These are phyloP conservation scores for Boletus coccyginus DNA, from an alignment of 768 basidiomycete genomes.

Conservation along the genomic window DNA sequence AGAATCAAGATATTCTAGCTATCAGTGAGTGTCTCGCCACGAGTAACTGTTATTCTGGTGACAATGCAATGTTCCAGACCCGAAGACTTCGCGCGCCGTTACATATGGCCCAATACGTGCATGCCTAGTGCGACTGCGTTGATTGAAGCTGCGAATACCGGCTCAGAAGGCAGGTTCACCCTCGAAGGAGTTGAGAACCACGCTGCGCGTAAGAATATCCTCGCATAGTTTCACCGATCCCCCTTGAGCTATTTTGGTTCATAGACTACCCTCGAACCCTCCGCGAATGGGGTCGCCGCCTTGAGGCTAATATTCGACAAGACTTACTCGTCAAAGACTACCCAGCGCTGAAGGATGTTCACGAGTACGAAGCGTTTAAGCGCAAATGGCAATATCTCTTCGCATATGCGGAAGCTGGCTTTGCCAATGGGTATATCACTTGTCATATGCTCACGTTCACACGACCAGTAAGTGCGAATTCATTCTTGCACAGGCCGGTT, in stretches of 20 bases:
- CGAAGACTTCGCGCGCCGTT: conserved; percentile 82
- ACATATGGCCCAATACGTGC: conserved; percentile 90
- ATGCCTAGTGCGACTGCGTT: conserved; percentile 84
- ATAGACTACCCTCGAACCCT: conserved; percentile 73
- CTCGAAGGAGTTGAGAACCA: conserved; percentile 86
- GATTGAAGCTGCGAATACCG: conserved; percentile 65
- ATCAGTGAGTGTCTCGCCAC: conserved; percentile 48
- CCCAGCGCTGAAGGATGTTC: conserved; percentile 52
- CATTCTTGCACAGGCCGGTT: background rate
- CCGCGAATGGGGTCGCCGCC: conserved; percentile 84
- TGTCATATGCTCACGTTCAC: conserved; percentile 81
- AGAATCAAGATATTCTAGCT: conserved; percentile 60
- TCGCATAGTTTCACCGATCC: background rate
- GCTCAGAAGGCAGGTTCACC: conserved; percentile 73
- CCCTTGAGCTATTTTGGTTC: conserved; percentile 2
- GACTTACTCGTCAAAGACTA: conserved; percentile 57
- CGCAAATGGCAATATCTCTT: conserved; percentile 85
- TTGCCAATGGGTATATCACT: conserved; percentile 76
- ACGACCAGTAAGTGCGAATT: conserved; percentile 47
- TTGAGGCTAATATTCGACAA: conserved; percentile 62
- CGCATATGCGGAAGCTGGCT: conserved; percentile 78
- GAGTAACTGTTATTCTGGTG: background rate
- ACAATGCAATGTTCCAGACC: conserved; percentile 38
- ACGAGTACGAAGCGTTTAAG: conserved; percentile 67
- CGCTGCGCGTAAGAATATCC: conserved; percentile 55